A percentile compares a stretch with the other conserved stretches of the same genome.
phyloP scores from a whole-genome alignment of 306 rosid genomes.

The Abrus precatorius region DNA sequence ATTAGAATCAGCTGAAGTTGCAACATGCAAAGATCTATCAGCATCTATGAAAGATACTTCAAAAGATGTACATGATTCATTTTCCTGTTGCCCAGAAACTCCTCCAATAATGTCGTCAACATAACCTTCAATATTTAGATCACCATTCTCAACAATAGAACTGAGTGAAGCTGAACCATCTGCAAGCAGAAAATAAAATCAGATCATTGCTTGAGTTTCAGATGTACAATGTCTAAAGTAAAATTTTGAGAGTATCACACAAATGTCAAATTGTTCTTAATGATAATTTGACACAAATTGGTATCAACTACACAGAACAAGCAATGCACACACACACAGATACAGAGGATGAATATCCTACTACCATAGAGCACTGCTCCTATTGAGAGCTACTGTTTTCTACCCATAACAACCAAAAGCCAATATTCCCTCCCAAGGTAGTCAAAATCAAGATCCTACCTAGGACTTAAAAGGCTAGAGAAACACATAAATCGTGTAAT shows the following conservation, averaged over 20 bases:
- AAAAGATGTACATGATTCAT: constrained; percentile 64
- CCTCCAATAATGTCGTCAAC: constrained; percentile 47
- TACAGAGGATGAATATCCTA: too few species aligned
- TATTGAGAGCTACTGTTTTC: too few species aligned
- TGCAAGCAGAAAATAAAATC: constrained; percentile 61
- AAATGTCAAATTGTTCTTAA: background rate
- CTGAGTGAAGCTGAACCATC: constrained; percentile 68
- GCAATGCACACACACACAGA: too few species aligned
- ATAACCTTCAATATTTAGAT: constrained; percentile 43
- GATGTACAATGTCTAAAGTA: constrained; percentile 27
- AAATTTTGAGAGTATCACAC: constrained; percentile 12
- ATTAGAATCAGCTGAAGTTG: constrained; percentile 65
- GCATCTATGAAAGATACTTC: constrained; percentile 61
- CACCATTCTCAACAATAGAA: constrained; percentile 53
- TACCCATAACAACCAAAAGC: too few species aligned
- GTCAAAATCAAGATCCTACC: too few species aligned
- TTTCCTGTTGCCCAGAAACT: constrained; percentile 62
- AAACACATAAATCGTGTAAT: too few species aligned
- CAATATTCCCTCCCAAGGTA: too few species aligned
- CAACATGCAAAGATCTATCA: constrained; percentile 57
- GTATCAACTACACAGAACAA: too few species aligned
- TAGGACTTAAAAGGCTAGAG: too few species aligned
- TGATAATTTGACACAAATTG: too few species aligned
- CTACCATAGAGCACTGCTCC: too few species aligned
- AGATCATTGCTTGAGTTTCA: constrained; percentile 35